These are phyloP conservation scores for Penicillium waksmanii DNA, from an alignment of 495 filamentous ascomycete genomes.

Conservation along the genomic window DNA sequence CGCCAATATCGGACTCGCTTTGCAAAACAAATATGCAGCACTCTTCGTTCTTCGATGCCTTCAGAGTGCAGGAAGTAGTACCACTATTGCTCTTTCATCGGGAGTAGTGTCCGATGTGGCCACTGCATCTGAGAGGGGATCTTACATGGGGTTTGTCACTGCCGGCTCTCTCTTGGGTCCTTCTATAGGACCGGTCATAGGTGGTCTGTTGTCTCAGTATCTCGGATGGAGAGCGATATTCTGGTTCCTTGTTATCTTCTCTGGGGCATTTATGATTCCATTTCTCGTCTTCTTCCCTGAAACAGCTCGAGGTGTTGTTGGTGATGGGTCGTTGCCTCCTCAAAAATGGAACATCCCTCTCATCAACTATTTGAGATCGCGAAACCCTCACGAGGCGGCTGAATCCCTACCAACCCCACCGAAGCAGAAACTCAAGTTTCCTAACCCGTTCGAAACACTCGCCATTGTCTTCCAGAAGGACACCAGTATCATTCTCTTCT, in stretches of 20 bases:
- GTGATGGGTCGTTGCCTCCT: constrained; percentile 44
- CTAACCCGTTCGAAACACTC: constrained; percentile 72
- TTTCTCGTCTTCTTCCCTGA: constrained; percentile 47
- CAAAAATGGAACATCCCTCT: constrained; percentile 40
- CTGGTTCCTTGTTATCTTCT: constrained; percentile 72
- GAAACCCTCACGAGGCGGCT: constrained; percentile 26
- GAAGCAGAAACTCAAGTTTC: constrained; percentile 59
- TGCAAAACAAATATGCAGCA: constrained; percentile 50
- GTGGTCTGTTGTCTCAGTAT: constrained; percentile 65
- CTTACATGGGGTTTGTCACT: constrained; percentile 46
- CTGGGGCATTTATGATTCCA: constrained; percentile 41
- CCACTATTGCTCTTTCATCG: constrained; percentile 45
- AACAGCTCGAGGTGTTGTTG: constrained; percentile 51
- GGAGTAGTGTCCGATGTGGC: constrained; percentile 49
- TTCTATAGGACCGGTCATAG: constrained; percentile 64
- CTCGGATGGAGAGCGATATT: constrained; percentile 75
- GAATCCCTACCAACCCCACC: constrained; percentile 12
- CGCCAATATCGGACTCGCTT: constrained; percentile 54
- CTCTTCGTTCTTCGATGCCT: constrained; percentile 53
- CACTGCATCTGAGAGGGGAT: constrained; percentile 46
- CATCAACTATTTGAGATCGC: constrained; percentile 34
- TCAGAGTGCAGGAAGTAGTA: constrained; percentile 54
- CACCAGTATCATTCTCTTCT: constrained; percentile 46
- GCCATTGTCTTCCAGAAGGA: constrained; percentile 63
- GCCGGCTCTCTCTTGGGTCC: constrained; percentile 47